These are phyloP conservation scores for Clavariopsis aquatica DNA, from an alignment of 495 filamentous ascomycete species.

Conservation along the genomic window DNA sequence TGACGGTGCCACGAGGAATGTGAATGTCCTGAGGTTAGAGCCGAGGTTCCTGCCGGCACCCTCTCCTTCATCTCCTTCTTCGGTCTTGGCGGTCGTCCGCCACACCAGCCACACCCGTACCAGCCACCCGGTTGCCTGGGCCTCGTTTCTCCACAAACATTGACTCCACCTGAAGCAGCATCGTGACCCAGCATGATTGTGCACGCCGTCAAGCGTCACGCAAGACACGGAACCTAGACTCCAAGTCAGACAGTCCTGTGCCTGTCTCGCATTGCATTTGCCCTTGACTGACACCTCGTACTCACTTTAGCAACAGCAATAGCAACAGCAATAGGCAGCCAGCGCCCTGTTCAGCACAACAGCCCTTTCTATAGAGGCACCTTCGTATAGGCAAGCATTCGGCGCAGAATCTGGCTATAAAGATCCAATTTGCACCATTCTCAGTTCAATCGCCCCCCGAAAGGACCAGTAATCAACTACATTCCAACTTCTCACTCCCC, in stretches of 20 bases:
- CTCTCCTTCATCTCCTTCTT: background rate
- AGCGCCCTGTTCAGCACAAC: background rate
- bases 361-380: background rate
- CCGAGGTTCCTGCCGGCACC: background rate
- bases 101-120: background rate
- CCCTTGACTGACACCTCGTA: background rate
- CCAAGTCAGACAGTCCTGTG: background rate
- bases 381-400: background rate
- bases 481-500: background rate
- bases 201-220: background rate
- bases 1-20: conserved; percentile 29
- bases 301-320: background rate
- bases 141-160: background rate
- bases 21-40: conserved; percentile 14
- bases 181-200: background rate
- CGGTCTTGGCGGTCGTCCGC: background rate
- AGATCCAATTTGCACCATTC: background rate
- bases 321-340: background rate
- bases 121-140: background rate
- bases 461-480: background rate
- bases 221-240: background rate
- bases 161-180: background rate
- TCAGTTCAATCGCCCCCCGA: background rate
- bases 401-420: background rate
- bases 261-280: background rate